Percentiles rank a stretch among this genome's conserved stretches.
Evolutionary conservation across 768 basidiomycete species (phyloP).

Genomic region (Jaapia argillacea): DNA sequence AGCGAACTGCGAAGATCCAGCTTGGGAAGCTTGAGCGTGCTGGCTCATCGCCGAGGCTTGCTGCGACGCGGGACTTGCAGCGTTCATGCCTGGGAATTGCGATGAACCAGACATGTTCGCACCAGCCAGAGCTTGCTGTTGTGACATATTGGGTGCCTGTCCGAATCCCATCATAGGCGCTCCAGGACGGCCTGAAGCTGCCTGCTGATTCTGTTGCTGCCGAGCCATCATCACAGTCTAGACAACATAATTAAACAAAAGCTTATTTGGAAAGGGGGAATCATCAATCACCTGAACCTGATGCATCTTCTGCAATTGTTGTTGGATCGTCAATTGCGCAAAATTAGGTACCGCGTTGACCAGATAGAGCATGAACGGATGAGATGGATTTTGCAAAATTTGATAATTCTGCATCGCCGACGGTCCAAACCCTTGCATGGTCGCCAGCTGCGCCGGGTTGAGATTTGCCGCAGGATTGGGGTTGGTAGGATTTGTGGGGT

Average conservation of each 20-base stretch:
- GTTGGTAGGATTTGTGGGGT: conserved; percentile 1
- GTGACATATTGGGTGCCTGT: neutral
- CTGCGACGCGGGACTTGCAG: neutral
- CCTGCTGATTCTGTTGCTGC: conserved; percentile 10
- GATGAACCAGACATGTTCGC: neutral
- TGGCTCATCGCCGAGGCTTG: neutral
- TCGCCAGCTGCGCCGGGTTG: conserved; percentile 10
- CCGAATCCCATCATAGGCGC: too few relatives aligned
- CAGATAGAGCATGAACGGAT: conserved; percentile 53
- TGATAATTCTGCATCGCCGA: conserved; percentile 32
- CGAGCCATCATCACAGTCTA: conserved; percentile 2
- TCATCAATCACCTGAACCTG: conserved; percentile 34
- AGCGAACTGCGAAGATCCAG: too few relatives aligned
- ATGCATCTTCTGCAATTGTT: conserved; percentile 53
- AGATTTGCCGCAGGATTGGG: conserved; percentile 1
- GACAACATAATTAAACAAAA: conserved; percentile 2
- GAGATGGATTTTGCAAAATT: conserved; percentile 41
- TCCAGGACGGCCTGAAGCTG: neutral
- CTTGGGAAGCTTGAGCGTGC: too few relatives aligned
- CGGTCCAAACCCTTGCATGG: conserved; percentile 16
- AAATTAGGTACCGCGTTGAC: conserved; percentile 42
- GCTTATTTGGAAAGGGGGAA: neutral
- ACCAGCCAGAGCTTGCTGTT: neutral
- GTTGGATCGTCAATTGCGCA: conserved; percentile 33
- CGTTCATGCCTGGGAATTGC: neutral